Evolutionary conservation across 305 asterid species (phyloP), one percentile per base, ranked within the genome.

Genomic region (Galium porrigens): DNA sequence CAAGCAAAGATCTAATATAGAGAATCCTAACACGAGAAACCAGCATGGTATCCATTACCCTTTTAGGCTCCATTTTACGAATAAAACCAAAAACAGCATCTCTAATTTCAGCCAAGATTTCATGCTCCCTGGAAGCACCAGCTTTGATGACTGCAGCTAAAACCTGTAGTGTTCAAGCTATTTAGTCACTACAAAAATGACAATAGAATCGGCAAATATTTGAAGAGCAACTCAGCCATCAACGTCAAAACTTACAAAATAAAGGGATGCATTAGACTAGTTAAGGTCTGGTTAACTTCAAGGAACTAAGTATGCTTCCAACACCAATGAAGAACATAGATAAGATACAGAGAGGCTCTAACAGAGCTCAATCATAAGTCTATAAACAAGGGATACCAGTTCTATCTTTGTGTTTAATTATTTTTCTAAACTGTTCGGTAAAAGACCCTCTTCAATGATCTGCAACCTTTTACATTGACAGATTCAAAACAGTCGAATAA

Each of bases 41-140:
- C 72, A 94, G 95, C 97, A 94, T 94, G 73, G 97, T 94, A 69
- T 94, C 99, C 99, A 94, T 90, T 74, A 94, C 99, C 76, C 92
- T 85, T 71, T 81, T 87, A 34, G 97, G 97, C 77, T 94, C 99
- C 95, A 94, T 84, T 84, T 90, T 94, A 69, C 90, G 95, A 71
- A 94, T 87, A 77, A 90, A 94, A 63, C 90, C 82, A 79, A 94
- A 94, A 60, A 90, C 99, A 63, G 97, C 85, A 83, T 94, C 97
- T 75, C 99, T 82, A 65, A 94, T 94, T 82, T 94, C 99, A 73
- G 99, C 99, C 72, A 94, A 97, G 77, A 94, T 94, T 78, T 94
- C 99, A 72, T 89, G 99, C 83, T 94, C 99, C 77, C 99, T 83
- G 33, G 99, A 87, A 75, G 99, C 99, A 74, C 99, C 99, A 58